Conservation (phyloP, 1,284 basidiomycete species). For the Ganoderma leucocontextum region DNA sequence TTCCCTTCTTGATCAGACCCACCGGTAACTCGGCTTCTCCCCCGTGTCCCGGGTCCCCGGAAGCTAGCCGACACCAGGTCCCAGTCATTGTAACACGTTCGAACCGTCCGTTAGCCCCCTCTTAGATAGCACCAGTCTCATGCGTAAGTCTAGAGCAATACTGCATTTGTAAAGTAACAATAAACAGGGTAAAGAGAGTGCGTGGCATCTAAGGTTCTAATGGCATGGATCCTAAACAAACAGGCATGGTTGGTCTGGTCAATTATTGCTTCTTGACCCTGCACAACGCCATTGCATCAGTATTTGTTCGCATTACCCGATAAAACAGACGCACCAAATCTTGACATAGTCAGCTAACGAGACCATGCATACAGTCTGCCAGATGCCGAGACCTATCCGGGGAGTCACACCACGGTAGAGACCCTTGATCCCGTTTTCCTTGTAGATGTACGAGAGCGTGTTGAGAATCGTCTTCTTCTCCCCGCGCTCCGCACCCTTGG, state of each 20-base stretch:
- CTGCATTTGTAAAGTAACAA: slow-evolving; percentile 34
- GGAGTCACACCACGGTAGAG: slow-evolving; percentile 98
- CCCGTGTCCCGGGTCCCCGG: slow-evolving; percentile 17
- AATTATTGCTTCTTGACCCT: slow-evolving; percentile 45
- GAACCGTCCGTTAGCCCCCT: background rate
- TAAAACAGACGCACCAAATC: slow-evolving; percentile 60
- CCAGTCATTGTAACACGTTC: background rate
- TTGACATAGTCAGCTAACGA: slow-evolving; percentile 97
- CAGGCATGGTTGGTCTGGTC: background rate
- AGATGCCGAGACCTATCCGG: slow-evolving; percentile 94
- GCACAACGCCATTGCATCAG: slow-evolving; percentile 20
- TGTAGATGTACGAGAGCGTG: slow-evolving; percentile 93
- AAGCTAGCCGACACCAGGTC: background rate
- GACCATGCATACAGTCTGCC: slow-evolving; percentile 99
- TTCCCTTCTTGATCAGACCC: slow-evolving; percentile 17
- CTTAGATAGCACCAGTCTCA: background rate
- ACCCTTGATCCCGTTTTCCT: slow-evolving; percentile 95
- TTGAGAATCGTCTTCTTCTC: slow-evolving; percentile 92
- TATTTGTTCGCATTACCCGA: background rate
- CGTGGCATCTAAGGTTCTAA: slow-evolving; percentile 27
- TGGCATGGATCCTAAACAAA: slow-evolving; percentile 7
- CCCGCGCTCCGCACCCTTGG: slow-evolving; percentile 86
- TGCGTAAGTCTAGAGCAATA: slow-evolving; percentile 15
- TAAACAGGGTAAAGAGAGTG: slow-evolving; percentile 25
- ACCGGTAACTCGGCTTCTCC: slow-evolving; percentile 4